Evolutionary conservation across 2,329 filamentous ascomycete genomes (phyloP).

Genomic region (Didymella lethalis): DNA sequence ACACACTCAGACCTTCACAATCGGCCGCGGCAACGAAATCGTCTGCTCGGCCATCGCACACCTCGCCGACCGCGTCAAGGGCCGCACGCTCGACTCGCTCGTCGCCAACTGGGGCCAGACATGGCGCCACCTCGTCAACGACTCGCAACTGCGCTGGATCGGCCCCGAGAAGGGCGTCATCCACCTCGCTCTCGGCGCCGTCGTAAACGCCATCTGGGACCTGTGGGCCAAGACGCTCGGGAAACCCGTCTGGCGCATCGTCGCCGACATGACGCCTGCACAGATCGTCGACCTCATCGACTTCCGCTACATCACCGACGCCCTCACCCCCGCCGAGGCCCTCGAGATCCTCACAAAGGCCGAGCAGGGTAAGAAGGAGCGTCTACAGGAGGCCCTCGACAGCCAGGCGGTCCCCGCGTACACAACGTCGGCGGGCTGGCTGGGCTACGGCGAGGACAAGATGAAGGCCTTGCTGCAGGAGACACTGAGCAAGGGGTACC

Average conservation of each 20-base stretch:
- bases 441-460: slow-evolving; percentile 90
- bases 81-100: slow-evolving; percentile 77
- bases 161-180: slow-evolving; percentile 94
- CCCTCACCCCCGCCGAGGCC: slow-evolving; percentile 86
- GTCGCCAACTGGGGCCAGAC: slow-evolving; percentile 85
- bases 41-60: slow-evolving; percentile 85
- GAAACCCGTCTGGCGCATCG: slow-evolving; percentile 90
- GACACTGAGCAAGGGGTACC: slow-evolving; percentile 78
- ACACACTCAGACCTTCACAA: slow-evolving; percentile 73
- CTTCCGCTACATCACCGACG: slow-evolving; percentile 93
- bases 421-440: slow-evolving; percentile 88
- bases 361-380: slow-evolving; percentile 72
- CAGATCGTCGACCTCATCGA: slow-evolving; percentile 89
- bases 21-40: slow-evolving; percentile 89
- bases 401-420: slow-evolving; percentile 85
- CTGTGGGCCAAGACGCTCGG: slow-evolving; percentile 88
- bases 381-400: slow-evolving; percentile 76
- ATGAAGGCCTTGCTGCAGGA: slow-evolving; percentile 78
- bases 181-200: slow-evolving; percentile 86
- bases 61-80: slow-evolving; percentile 77
- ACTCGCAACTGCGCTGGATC: slow-evolving; percentile 92
- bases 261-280: slow-evolving; percentile 88
- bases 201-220: slow-evolving; percentile 93
- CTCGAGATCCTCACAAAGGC: slow-evolving; percentile 72
- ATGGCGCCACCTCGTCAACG: slow-evolving; percentile 90